phyloP scores from a whole-genome alignment of 1,284 basidiomycete species.

The Cutaneotrichosporon sp. region DNA sequence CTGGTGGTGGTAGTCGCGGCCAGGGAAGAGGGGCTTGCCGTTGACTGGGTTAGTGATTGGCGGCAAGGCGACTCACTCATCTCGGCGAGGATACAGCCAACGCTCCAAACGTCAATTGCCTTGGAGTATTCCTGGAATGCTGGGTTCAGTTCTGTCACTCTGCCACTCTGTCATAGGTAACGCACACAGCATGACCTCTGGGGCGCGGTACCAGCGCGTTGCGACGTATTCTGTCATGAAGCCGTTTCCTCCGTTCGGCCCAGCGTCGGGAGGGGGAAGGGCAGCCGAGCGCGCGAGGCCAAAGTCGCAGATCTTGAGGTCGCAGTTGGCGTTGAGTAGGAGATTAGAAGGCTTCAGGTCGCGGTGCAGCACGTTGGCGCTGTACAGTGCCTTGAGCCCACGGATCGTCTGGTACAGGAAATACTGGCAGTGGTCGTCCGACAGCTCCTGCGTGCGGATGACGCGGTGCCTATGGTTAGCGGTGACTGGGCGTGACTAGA shows the following conservation, averaged over 20 bases:
- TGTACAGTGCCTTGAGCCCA: conserved; percentile 88
- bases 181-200: conserved; percentile 83
- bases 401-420: conserved; percentile 92
- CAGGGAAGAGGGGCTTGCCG: conserved; percentile 86
- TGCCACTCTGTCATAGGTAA: not conserved
- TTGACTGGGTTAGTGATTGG: conserved; percentile 56
- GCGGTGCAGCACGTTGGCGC: conserved; percentile 84
- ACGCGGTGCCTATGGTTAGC: conserved; percentile 58
- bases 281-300: conserved; percentile 78
- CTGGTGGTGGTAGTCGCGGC: conserved; percentile 59
- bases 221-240: conserved; percentile 96
- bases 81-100: conserved; percentile 89
- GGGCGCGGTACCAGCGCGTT: conserved; percentile 90
- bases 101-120: conserved; percentile 90
- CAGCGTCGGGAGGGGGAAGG: conserved; percentile 71
- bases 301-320: conserved; percentile 75
- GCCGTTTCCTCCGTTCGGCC: conserved; percentile 73
- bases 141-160: conserved; percentile 21
- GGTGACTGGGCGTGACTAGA: not conserved
- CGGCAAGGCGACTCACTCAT: conserved; percentile 60
- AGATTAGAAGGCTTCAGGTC: conserved; percentile 94
- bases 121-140: conserved; percentile 89
- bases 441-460: conserved; percentile 73
- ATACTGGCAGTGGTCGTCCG: conserved; percentile 91
- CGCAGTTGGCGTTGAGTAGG: conserved; percentile 56